Conservation (phyloP, 1,284 basidiomycete genomes). For the Vanrija sp. region DNA sequence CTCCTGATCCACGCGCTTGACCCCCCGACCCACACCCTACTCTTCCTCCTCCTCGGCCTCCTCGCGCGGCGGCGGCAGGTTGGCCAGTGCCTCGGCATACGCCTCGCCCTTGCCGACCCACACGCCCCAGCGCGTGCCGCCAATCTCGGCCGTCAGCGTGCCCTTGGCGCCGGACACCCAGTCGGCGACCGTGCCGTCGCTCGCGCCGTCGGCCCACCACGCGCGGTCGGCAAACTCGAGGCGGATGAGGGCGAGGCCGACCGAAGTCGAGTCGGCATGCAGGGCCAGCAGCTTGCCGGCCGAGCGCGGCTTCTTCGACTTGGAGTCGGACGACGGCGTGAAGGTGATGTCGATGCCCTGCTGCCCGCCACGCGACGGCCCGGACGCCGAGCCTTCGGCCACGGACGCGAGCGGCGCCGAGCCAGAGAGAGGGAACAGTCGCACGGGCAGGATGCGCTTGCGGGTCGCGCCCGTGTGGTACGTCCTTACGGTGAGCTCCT, state of each 20-base stretch:
- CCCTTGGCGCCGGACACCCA: slow-evolving; percentile 19
- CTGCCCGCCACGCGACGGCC: neutral
- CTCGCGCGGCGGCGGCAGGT: slow-evolving; percentile 11
- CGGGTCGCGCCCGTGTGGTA: slow-evolving; percentile 90
- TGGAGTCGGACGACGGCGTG: slow-evolving; percentile 28
- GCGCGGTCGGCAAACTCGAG: slow-evolving; percentile 44
- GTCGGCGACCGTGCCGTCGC: slow-evolving; percentile 8
- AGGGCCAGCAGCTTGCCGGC: slow-evolving; percentile 43
- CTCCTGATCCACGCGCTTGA: too few species aligned
- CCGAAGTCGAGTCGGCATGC: slow-evolving; percentile 15
- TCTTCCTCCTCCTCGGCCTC: slow-evolving; percentile 5
- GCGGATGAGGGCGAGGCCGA: slow-evolving; percentile 45
- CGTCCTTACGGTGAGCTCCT: slow-evolving; percentile 94
- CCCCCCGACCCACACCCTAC: neutral
- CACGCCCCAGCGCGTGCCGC: slow-evolving; percentile 30
- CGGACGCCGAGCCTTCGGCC: neutral
- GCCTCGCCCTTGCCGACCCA: slow-evolving; percentile 39
- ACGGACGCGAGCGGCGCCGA: slow-evolving; percentile 11
- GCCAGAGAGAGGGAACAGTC: slow-evolving; percentile 29
- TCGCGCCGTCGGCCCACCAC: slow-evolving; percentile 24
- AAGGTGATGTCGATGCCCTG: slow-evolving; percentile 31
- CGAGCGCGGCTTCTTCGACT: slow-evolving; percentile 36
- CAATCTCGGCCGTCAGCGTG: slow-evolving; percentile 25
- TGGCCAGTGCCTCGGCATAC: slow-evolving; percentile 23
- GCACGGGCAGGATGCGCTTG: slow-evolving; percentile 83